Evolutionary conservation across 768 basidiomycete species (phyloP).

Genomic region (Lactifluus pinguis): DNA sequence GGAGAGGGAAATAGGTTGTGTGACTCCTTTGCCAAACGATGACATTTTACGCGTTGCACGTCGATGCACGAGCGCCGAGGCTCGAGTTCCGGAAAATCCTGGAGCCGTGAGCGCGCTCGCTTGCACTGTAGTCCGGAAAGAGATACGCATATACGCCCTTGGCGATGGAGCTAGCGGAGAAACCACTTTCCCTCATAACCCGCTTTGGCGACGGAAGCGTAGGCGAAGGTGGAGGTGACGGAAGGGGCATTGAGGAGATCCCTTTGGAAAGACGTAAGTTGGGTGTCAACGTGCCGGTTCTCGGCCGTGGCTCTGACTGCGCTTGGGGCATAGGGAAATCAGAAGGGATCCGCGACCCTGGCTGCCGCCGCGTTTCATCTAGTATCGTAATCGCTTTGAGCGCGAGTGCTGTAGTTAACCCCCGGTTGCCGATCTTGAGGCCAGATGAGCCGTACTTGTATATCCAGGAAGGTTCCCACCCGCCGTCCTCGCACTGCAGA

Average conservation of each 20-base stretch:
- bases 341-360: neutral
- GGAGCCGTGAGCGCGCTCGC: neutral
- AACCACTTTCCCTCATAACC: neutral
- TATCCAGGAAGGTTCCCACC: conserved; percentile 47
- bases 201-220: neutral
- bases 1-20: too few relatives aligned
- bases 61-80: too few relatives aligned
- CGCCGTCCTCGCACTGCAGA: conserved; percentile 46
- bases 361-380: neutral
- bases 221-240: neutral
- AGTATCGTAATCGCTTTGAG: conserved; percentile 38
- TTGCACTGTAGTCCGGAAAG: neutral
- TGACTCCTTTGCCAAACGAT: neutral
- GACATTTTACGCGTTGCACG: neutral
- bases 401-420: conserved; percentile 46
- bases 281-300: too few relatives aligned
- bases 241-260: neutral
- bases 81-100: too few relatives aligned
- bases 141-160: conserved; percentile 6
- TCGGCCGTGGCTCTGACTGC: neutral
- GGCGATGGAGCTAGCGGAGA: neutral
- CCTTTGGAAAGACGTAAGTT: neutral
- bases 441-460: conserved; percentile 45
- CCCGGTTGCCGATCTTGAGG: conserved; percentile 44
- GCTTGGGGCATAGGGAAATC: neutral